Evolutionary conservation across 2,329 filamentous ascomycete species (phyloP).

Genomic region (Hypoxylon sp.): DNA sequence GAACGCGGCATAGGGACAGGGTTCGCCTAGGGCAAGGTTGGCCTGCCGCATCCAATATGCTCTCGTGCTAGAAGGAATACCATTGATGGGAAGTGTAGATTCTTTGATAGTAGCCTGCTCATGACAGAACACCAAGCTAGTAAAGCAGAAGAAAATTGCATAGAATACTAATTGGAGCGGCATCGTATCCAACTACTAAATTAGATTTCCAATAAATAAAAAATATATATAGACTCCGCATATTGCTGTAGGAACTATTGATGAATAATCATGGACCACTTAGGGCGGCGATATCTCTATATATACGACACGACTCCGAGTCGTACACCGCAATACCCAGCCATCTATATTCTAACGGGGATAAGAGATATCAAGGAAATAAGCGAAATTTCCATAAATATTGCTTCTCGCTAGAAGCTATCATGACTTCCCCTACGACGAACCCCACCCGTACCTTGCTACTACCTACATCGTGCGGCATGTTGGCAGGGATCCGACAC

Average conservation of each 20-base stretch:
- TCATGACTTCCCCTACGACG: constrained; percentile 14
- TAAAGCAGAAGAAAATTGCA: constrained; percentile 1
- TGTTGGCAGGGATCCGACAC: constrained; percentile 14
- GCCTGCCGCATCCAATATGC: constrained; percentile 67
- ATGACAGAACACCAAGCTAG: not conserved
- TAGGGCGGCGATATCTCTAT: too few species aligned
- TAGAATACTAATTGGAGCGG: not conserved
- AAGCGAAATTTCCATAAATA: not conserved
- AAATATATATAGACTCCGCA: not conserved
- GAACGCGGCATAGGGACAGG: constrained; percentile 68
- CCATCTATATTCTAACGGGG: constrained; percentile 7
- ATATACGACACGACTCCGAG: constrained; percentile 1
- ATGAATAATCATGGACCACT: not conserved
- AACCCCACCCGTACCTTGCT: constrained; percentile 22
- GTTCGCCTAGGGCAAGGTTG: constrained; percentile 60
- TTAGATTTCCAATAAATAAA: not conserved
- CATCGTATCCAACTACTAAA: constrained; percentile 16
- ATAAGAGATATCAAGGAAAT: not conserved
- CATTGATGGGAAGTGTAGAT: constrained; percentile 30
- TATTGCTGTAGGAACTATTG: not conserved
- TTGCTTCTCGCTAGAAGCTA: constrained; percentile 1
- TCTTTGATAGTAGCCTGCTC: constrained; percentile 23
- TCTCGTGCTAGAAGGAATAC: constrained; percentile 54
- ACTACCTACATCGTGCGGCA: constrained; percentile 11
- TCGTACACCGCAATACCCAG: constrained; percentile 2